A percentile compares a stretch with the other conserved stretches of the same genome.
Evolutionary conservation across 1,284 basidiomycete species (phyloP).

Genomic region (Pseudozyma pruni): DNA sequence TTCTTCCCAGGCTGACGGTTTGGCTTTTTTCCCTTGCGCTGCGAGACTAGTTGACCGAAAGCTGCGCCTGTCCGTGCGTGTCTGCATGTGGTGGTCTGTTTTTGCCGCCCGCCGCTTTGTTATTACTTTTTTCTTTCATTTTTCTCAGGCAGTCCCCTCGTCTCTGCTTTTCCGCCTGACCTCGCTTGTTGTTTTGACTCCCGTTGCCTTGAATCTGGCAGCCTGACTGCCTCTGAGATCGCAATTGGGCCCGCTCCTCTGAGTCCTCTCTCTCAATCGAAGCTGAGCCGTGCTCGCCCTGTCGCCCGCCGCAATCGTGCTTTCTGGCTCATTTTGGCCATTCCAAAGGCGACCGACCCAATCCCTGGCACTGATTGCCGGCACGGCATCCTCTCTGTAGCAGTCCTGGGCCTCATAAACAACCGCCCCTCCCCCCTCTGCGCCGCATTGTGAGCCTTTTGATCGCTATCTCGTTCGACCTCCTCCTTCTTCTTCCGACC

Average conservation of each 20-base stretch:
- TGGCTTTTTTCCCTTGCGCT: no score
- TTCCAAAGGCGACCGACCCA: conserved; percentile 1
- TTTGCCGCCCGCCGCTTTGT: background rate
- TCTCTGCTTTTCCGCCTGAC: conserved; percentile 1
- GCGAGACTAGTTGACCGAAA: no score
- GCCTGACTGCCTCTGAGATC: no score
- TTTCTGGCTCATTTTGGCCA: background rate
- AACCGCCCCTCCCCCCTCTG: background rate
- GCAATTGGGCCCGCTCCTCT: background rate
- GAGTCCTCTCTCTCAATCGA: background rate
- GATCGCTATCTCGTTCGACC: conserved; percentile 5
- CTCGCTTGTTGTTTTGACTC: conserved; percentile 15
- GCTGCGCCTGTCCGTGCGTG: no score
- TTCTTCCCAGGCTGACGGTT: no score
- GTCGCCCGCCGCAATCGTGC: conserved; percentile 13
- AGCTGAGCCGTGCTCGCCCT: no score
- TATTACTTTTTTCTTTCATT: conserved; percentile 4
- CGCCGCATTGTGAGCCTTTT: background rate
- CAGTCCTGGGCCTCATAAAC: conserved; percentile 36
- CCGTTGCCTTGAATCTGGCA: no score
- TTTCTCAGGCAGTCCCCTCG: conserved; percentile 2
- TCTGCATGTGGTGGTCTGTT: background rate
- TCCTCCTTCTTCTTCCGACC: conserved; percentile 13
- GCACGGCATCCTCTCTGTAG: background rate
- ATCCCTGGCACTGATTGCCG: no score